Evolutionary conservation across 2,329 filamentous ascomycete genomes (phyloP).

Genomic region (Xylariaceae sp.): DNA sequence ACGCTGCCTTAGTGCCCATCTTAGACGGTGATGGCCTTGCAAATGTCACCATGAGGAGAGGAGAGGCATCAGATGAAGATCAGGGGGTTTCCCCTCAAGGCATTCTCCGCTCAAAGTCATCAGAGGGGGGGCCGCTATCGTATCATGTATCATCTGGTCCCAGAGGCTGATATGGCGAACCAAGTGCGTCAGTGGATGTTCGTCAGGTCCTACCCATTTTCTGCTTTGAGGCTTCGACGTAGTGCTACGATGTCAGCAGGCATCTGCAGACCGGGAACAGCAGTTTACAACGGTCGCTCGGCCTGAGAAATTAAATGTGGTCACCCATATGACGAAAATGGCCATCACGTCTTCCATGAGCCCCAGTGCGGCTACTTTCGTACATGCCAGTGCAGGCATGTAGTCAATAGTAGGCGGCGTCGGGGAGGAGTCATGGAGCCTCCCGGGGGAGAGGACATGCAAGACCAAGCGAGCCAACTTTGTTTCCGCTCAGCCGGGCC

Average conservation of each 20-base stretch:
- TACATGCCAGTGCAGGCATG: conserved; percentile 10
- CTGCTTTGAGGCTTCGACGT: conserved; percentile 13
- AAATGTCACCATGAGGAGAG: conserved; percentile 15
- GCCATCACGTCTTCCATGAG: conserved; percentile 6
- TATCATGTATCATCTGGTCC: conserved; percentile 8
- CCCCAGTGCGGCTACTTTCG: conserved; percentile 12
- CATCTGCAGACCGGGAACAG: conserved; percentile 18
- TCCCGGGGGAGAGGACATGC: conserved; percentile 8
- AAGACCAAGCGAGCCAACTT: conserved; percentile 4
- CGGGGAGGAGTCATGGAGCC: conserved; percentile 17
- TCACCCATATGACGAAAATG: conserved; percentile 15
- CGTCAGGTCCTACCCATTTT: conserved; percentile 13
- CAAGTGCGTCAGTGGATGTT: conserved; percentile 15
- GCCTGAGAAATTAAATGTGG: conserved; percentile 9
- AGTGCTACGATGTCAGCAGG: conserved; percentile 22
- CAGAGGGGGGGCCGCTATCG: conserved; percentile 5
- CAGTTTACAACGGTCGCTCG: conserved; percentile 14
- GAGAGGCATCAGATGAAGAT: conserved; percentile 9
- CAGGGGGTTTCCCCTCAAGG: conserved; percentile 10
- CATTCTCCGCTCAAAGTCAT: conserved; percentile 10
- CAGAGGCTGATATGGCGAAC: conserved; percentile 12
- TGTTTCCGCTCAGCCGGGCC: conserved; percentile 10
- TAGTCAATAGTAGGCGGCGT: conserved; percentile 11
- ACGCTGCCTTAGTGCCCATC: conserved; percentile 10
- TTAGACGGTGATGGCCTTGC: conserved; percentile 9